Evolutionary conservation across 2,329 filamentous ascomycete genomes (phyloP).

Genomic region (Hypocrella siamensis): DNA sequence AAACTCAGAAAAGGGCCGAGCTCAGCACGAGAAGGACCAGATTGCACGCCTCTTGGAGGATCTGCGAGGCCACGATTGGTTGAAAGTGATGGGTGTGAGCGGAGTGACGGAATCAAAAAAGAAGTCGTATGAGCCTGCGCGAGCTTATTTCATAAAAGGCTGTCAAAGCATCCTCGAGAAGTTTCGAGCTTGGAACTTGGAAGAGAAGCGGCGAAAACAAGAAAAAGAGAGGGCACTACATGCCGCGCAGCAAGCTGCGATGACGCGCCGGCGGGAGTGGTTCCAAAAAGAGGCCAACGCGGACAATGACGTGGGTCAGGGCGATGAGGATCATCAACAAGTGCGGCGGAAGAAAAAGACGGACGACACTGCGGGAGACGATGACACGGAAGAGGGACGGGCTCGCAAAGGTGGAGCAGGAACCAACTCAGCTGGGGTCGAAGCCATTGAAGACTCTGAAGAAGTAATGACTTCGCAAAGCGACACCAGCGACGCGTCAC

Average conservation of each 20-base stretch:
- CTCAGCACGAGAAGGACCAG: constrained; percentile 51
- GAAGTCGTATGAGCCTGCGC: constrained; percentile 73
- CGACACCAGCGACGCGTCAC: constrained; percentile 31
- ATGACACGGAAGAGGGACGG: neutral
- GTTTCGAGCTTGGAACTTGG: constrained; percentile 73
- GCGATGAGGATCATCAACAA: constrained; percentile 8
- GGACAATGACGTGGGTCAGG: constrained; percentile 6
- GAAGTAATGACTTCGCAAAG: constrained; percentile 30
- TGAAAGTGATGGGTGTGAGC: constrained; percentile 79
- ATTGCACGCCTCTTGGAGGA: constrained; percentile 58
- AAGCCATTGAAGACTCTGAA: constrained; percentile 17
- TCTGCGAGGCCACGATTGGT: constrained; percentile 82
- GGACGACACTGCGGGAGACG: neutral
- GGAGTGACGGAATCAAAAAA: constrained; percentile 73
- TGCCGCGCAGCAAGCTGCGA: constrained; percentile 1
- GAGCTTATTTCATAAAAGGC: constrained; percentile 70
- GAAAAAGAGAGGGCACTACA: constrained; percentile 48
- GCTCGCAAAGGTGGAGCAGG: neutral
- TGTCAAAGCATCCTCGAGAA: constrained; percentile 73
- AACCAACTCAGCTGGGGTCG: constrained; percentile 6
- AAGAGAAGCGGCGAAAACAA: constrained; percentile 70
- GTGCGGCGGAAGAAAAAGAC: too few relatives aligned
- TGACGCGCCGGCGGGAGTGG: neutral
- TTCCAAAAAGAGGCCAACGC: constrained; percentile 21
- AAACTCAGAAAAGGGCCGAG: constrained; percentile 47